Evolutionary conservation across 139 green algal species (phyloP), one percentile per base, ranked within the genome.

Genomic region (Mesotaenium endlicherianum): DNA sequence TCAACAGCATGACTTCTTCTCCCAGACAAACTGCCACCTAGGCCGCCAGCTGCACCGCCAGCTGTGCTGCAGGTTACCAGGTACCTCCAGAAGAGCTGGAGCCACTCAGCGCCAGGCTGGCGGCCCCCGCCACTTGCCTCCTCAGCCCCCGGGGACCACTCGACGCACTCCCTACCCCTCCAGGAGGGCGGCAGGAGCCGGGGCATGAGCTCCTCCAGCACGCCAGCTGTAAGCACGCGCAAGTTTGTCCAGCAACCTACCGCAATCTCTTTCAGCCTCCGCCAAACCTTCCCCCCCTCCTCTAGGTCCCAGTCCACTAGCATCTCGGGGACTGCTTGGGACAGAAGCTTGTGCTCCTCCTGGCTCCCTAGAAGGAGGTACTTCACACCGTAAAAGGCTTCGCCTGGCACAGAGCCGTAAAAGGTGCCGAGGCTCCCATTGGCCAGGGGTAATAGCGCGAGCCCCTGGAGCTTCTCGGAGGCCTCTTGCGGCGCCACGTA

Each of bases 401-500:
- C n/a, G n/a, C n/a, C n/a, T n/a, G n/a, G n/a, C n/a, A n/a, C n/a
- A n/a, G n/a, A n/a, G n/a, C n/a, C n/a, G n/a, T n/a, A n/a, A n/a
- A 82, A 74, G 2, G 50, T 78, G 45, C 75, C 89, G n/a, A 92
- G 5, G n/a, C 40, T 64, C 0, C 89, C 86, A 60, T 92, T 72
- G 1, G 78, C 70, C 39, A 93, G 44, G 30, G 91, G 91, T 57
- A 94, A 71, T 60, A 94, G 81, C 43, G 89, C 87, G 75, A 94
- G 76, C 3, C 91, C 89, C 34, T 85, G 31, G 31, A 94, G 84
- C 69, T 83, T 31, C 5, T 67, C 80, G 14, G 67, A 70, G 71
- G 77, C 77, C 70, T 67, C n/a, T 44, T 45, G 64, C 8, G 42
- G 26, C 8, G 14, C 72, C 39, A 93, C 3, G 76, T 93, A 91